Conservation (phyloP, 139 green algal species). For the Chlorella sp. region DNA sequence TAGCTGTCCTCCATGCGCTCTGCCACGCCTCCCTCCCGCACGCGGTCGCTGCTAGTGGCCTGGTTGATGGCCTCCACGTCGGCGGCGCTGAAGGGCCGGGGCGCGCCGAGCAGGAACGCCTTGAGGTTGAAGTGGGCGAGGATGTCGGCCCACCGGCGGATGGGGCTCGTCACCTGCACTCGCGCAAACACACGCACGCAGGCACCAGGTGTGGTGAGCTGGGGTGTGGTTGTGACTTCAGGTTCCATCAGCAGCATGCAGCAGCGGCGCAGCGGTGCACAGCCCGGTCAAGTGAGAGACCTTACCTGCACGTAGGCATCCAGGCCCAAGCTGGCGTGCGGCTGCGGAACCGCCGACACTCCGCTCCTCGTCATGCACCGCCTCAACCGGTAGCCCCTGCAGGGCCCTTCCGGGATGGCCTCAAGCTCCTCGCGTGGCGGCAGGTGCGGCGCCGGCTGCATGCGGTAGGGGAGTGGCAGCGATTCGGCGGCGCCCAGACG, state of each 20-base stretch:
- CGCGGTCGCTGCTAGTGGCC: neutral
- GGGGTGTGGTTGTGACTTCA: too few relatives aligned
- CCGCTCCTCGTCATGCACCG: slow-evolving; percentile 64
- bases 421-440: slow-evolving; percentile 15
- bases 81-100: slow-evolving; percentile 24
- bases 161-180: slow-evolving; percentile 74
- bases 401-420: neutral
- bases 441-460: slow-evolving; percentile 32
- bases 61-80: slow-evolving; percentile 26
- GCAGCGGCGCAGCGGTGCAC: too few relatives aligned
- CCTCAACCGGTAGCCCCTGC: slow-evolving; percentile 38
- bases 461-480: slow-evolving; percentile 48
- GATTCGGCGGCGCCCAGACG: neutral
- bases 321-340: slow-evolving; percentile 66
- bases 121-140: slow-evolving; percentile 79
- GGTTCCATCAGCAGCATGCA: too few relatives aligned
- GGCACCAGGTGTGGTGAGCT: too few relatives aligned
- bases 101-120: slow-evolving; percentile 35
- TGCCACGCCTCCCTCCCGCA: slow-evolving; percentile 25
- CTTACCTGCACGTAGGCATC: slow-evolving; percentile 75
- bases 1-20: slow-evolving; percentile 45
- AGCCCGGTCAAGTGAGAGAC: too few relatives aligned
- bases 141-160: slow-evolving; percentile 69
- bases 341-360: slow-evolving; percentile 20
- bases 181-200: slow-evolving; percentile 66